phyloP scores from a whole-genome alignment of 306 rosid genomes.

The Cucumis sativus region Cucumber_9930_V3 NC_026658.2:15964501-15965000 shows the following conservation, averaged over 20 bases:
- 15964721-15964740: not conserved
- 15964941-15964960: not conserved
- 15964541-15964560: constrained; percentile 62
- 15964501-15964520: constrained; percentile 19
- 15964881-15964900: constrained; percentile 16
- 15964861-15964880: constrained; percentile 9
- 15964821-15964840: not conserved
- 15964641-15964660: not conserved
- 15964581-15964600: constrained; percentile 67
- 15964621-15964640: constrained; percentile 12
- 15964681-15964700: not conserved
- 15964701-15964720: not conserved
- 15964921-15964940: not conserved
- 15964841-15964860: not conserved
- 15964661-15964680: not conserved
- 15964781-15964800: constrained; percentile 1
- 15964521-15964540: constrained; percentile 92
- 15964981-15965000: not conserved
- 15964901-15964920: constrained; percentile 12
- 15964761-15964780: not conserved
- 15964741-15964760: not conserved
- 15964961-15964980: not conserved
- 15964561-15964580: constrained; percentile 87
- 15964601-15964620: constrained; percentile 59
- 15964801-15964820: not conserved